Evolutionary conservation across 148 eudicot genomes (phyloP), one percentile per base, ranked within the genome.

Genomic region (Cornus controversa): DNA sequence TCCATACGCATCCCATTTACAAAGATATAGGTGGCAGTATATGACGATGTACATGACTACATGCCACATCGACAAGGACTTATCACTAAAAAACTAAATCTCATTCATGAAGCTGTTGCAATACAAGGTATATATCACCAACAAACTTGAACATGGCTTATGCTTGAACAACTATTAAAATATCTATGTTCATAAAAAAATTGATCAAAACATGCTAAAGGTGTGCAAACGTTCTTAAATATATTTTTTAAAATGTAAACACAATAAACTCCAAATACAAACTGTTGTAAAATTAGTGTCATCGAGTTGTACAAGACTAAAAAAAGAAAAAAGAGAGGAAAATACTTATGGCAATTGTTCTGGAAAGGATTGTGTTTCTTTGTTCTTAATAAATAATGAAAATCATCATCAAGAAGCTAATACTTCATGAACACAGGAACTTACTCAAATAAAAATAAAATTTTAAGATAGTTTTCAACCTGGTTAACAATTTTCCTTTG

Each of bases 401-500:
- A 18, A 20, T n/a, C 45, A 36, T 23, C 53, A 69, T 3, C 53
- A 20, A 36, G 15, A 45, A 70, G 31, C 15, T 13, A 70, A 47
- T 2, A 54, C 10, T 7, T 42, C 8, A 70, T 5, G 29, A 9
- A 70, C 11, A 27, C 22, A 27, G 26, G 20, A 75, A 50, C 76
- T 65, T 28, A 29, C 13, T 54, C 5, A 25, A 72, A 72, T n/a
- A 16, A 31, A 67, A 71, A 66, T 64, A 72, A 37, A 62, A 54
- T 65, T 42, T 7, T 62, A 75, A 75, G 34, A 72, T 69, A 78
- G 70, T 31, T 64, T 8, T 62, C 16, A 79, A 95, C 99, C 99
- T 91, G 83, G 63, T 90, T 82, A 80, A 96, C 86, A 82, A 88
- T 74, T 62, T 85, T 84, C 70, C 92, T 83, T 81, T 88, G 87